Conservation (phyloP, 108 stramenopile species). For the Skeletonema potamos region DNA sequence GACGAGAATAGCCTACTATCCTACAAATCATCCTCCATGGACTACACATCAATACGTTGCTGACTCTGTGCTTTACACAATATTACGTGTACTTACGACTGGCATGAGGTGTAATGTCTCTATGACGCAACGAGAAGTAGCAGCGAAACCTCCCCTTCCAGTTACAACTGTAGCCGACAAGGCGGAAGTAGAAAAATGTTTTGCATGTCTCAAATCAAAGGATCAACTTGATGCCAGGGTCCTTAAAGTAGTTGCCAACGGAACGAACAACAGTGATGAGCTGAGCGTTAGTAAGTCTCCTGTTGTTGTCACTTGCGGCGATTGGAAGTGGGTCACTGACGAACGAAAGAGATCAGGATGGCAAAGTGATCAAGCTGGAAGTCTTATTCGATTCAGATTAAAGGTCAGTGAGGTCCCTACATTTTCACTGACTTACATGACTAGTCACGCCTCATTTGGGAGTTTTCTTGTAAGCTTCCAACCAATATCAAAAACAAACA, state of each 20-base stretch:
- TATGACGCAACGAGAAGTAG: not conserved
- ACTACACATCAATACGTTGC: conserved; percentile 32
- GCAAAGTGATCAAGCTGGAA: conserved; percentile 30
- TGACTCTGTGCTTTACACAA: conserved; percentile 10
- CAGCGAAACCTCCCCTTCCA: not conserved
- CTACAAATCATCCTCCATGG: conserved; percentile 21
- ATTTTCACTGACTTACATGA: conserved; percentile 22
- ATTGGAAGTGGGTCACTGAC: conserved; percentile 36
- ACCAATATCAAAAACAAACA: conserved; percentile 6
- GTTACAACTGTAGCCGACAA: conserved; percentile 4
- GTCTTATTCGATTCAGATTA: conserved; percentile 19
- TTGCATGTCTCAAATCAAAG: conserved; percentile 11
- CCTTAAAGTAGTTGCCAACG: not conserved
- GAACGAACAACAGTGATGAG: not conserved
- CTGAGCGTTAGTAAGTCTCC: not conserved
- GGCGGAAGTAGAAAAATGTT: conserved; percentile 7
- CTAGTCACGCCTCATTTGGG: conserved; percentile 21
- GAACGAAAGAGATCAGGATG: conserved; percentile 28
- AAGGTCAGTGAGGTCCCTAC: conserved; percentile 10
- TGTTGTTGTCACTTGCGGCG: conserved; percentile 27
- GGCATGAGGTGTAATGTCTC: conserved; percentile 8
- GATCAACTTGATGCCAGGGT: conserved; percentile 19
- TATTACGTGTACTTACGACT: not conserved
- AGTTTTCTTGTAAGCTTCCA: conserved; percentile 10
- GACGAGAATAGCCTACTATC: conserved; percentile 9